Percentiles rank a stretch among this genome's conserved stretches.
phyloP scores from a whole-genome alignment of 441 rosid genomes.

The Adansonia grandidieri region DNA sequence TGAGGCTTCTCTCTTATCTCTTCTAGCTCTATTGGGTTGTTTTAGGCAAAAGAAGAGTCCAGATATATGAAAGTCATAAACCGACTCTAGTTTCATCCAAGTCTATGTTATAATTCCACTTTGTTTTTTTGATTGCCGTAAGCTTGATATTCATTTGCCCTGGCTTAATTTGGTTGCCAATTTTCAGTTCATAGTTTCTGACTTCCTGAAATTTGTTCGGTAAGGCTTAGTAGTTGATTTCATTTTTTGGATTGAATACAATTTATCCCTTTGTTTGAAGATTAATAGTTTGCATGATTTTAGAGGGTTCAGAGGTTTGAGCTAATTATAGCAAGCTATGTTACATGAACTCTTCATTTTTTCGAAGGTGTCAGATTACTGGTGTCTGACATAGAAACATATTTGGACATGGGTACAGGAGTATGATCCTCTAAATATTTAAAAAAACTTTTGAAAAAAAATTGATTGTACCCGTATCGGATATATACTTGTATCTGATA shows the following conservation, averaged over 20 bases:
- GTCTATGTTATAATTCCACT: constrained; percentile 20
- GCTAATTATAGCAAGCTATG: not conserved
- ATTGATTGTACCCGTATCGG: no score
- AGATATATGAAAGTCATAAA: constrained; percentile 18
- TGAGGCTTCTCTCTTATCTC: constrained; percentile 2
- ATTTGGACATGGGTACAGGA: no score
- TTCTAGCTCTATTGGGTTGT: constrained; percentile 27
- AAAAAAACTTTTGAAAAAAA: no score
- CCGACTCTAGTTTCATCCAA: constrained; percentile 29
- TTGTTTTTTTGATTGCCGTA: constrained; percentile 1
- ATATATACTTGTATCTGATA: no score
- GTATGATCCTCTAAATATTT: no score
- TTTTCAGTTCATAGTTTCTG: not conserved
- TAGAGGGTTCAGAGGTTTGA: constrained; percentile 13
- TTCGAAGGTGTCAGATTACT: no score
- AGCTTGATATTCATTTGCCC: not conserved
- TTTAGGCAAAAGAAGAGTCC: constrained; percentile 29
- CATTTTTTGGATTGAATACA: not conserved
- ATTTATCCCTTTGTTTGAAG: constrained; percentile 10
- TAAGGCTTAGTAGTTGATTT: no score
- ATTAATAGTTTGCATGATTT: constrained; percentile 24
- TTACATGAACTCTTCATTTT: no score
- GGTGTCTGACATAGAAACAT: no score
- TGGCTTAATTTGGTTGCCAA: not conserved
- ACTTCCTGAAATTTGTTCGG: not conserved